Percentiles rank a stretch among this genome's conserved stretches.
Conservation (phyloP, 1,284 basidiomycete genomes). For the Cerioporus squamosus region DNA sequence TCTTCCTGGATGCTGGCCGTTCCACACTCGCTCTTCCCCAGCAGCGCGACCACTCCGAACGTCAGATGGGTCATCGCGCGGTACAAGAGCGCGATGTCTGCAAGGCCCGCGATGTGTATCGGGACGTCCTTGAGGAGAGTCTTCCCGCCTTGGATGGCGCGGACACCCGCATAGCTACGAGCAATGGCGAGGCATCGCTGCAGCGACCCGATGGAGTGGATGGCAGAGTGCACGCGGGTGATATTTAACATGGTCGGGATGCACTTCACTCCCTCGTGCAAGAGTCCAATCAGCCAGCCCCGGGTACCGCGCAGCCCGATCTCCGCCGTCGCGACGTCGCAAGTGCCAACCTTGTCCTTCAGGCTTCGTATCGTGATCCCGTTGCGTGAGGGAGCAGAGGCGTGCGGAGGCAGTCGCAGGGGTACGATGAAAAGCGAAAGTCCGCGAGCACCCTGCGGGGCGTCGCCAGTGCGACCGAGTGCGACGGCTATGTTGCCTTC, state of each 20-base stretch:
- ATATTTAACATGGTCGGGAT: slow-evolving; percentile 80
- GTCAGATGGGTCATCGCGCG: slow-evolving; percentile 65
- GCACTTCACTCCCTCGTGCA: slow-evolving; percentile 64
- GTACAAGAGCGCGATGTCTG: slow-evolving; percentile 62
- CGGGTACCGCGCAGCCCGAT: slow-evolving; percentile 63
- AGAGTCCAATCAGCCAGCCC: slow-evolving; percentile 66
- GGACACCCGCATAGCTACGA: slow-evolving; percentile 62
- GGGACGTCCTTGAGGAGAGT: slow-evolving; percentile 54
- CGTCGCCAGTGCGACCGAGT: slow-evolving; percentile 66
- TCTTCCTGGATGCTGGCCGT: slow-evolving; percentile 52
- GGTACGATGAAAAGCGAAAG: slow-evolving; percentile 76
- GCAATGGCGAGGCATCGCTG: slow-evolving; percentile 67
- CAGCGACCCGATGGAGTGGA: slow-evolving; percentile 58
- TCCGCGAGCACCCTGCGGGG: slow-evolving; percentile 55
- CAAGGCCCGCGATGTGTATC: slow-evolving; percentile 66
- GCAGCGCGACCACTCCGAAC: slow-evolving; percentile 59
- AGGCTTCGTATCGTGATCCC: slow-evolving; percentile 73
- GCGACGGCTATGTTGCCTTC: slow-evolving; percentile 75
- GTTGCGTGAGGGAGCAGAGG: slow-evolving; percentile 58
- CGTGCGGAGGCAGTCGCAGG: slow-evolving; percentile 47
- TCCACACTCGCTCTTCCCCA: slow-evolving; percentile 66
- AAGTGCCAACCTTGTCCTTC: slow-evolving; percentile 82
- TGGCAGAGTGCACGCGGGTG: slow-evolving; percentile 72
- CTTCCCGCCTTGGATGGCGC: slow-evolving; percentile 53
- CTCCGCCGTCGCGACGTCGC: slow-evolving; percentile 78